Conservation (phyloP, 345 rosid genomes). For the Odontarrhena argentea region DNA sequence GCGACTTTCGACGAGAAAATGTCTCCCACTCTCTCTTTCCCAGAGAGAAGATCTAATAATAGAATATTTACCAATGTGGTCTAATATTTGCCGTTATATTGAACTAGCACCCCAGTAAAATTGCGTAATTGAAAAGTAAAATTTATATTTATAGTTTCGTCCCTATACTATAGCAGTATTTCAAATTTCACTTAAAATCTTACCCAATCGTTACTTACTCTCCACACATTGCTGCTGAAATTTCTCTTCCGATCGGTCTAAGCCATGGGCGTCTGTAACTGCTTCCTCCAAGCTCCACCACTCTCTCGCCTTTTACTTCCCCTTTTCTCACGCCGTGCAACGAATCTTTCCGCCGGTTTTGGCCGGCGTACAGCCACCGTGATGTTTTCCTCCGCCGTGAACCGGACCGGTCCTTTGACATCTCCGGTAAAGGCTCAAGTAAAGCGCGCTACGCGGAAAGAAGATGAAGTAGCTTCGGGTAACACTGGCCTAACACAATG, state of each 20-base stretch:
- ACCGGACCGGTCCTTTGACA: conserved; percentile 35
- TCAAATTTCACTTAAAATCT: neutral
- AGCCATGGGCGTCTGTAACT: conserved; percentile 51
- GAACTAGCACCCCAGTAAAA: neutral
- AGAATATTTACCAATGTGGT: conserved; percentile 19
- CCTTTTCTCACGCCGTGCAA: conserved; percentile 29
- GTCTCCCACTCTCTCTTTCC: conserved; percentile 28
- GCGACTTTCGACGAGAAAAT: conserved; percentile 43
- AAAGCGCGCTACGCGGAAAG: conserved; percentile 50
- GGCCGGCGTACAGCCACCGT: conserved; percentile 35
- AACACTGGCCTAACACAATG: conserved; percentile 37
- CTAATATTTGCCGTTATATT: neutral
- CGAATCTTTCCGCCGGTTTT: conserved; percentile 24
- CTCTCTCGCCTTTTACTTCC: conserved; percentile 45
- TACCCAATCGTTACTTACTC: conserved; percentile 23
- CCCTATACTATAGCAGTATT: neutral
- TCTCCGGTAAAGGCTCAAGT: conserved; percentile 46
- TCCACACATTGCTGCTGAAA: conserved; percentile 20
- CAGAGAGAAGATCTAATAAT: conserved; percentile 26
- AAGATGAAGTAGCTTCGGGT: conserved; percentile 53
- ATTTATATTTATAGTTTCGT: neutral
- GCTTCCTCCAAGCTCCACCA: conserved; percentile 45
- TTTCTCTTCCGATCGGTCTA: neutral
- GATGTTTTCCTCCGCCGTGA: conserved; percentile 37
- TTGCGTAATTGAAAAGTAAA: neutral